Percentiles rank a stretch among this genome's conserved stretches.
Evolutionary conservation across 345 rosid species (phyloP).

Genomic region (Mangifera indica): DNA sequence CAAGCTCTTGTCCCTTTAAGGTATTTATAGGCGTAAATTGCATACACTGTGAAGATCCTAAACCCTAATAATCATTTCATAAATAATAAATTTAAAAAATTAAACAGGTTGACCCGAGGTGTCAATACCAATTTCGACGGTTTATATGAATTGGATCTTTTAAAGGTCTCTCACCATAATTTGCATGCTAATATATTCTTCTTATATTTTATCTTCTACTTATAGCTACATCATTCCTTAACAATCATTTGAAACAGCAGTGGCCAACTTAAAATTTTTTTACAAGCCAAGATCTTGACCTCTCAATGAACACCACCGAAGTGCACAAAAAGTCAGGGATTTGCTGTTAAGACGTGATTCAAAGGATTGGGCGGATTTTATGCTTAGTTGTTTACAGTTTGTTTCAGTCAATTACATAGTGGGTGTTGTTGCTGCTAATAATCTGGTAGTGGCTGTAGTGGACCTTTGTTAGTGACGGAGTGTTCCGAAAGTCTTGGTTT

Average conservation of each 20-base stretch:
- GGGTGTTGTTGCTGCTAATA: too few species aligned
- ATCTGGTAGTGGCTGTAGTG: too few species aligned
- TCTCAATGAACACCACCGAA: constrained; percentile 23
- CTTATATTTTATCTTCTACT: neutral
- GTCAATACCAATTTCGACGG: constrained; percentile 5
- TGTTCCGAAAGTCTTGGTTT: too few species aligned
- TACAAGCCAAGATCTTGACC: constrained; percentile 23
- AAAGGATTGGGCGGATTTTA: too few species aligned
- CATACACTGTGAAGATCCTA: constrained; percentile 1
- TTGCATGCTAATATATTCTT: neutral
- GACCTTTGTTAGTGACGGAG: too few species aligned
- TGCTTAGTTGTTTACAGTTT: too few species aligned
- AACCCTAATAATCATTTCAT: constrained; percentile 13
- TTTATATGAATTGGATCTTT: constrained; percentile 5
- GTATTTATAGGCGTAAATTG: constrained; percentile 22
- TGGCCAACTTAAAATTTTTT: neutral
- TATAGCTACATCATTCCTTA: neutral
- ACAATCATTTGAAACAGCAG: neutral
- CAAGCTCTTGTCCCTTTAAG: neutral
- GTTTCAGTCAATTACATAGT: too few species aligned
- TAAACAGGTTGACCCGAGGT: constrained; percentile 9
- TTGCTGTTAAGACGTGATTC: too few species aligned
- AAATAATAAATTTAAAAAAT: neutral
- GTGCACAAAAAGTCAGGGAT: constrained; percentile 25
- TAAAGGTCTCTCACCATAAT: neutral